Conservation (phyloP, 495 filamentous ascomycete species). For the Aspergillus panamensis region DNA sequence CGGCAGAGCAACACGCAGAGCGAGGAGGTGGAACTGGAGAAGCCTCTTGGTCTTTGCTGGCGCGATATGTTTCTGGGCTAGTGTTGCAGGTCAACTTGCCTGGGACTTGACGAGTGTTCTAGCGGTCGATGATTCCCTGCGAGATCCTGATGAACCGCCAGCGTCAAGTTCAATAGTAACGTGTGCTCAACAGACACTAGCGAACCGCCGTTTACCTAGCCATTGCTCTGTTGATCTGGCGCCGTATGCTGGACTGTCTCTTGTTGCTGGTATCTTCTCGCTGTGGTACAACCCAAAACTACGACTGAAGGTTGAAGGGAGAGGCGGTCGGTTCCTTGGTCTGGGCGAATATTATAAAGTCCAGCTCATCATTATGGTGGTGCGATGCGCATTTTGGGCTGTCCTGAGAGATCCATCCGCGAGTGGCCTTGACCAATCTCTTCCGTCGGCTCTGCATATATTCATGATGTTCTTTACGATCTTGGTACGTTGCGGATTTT, state of each 20-base stretch:
- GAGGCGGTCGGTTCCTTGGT: constrained; percentile 60
- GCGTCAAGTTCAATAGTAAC: constrained; percentile 19
- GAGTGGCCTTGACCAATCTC: constrained; percentile 36
- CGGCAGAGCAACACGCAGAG: constrained; percentile 37
- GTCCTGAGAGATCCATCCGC: constrained; percentile 47
- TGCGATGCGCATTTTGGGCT: constrained; percentile 53
- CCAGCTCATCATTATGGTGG: constrained; percentile 58
- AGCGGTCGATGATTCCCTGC: constrained; percentile 13
- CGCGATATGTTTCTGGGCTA: constrained; percentile 53
- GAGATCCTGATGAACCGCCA: constrained; percentile 13
- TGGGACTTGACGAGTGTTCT: constrained; percentile 40
- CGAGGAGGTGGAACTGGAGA: constrained; percentile 48
- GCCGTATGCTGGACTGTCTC: constrained; percentile 42
- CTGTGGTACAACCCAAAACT: constrained; percentile 78
- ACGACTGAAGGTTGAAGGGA: constrained; percentile 58
- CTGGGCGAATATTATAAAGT: constrained; percentile 65
- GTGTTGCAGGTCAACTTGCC: constrained; percentile 39
- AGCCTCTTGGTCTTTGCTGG: constrained; percentile 44
- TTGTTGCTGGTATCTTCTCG: constrained; percentile 52
- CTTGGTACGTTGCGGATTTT: constrained; percentile 45
- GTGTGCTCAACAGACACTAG: constrained; percentile 31
- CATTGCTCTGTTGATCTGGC: constrained; percentile 32
- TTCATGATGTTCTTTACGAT: constrained; percentile 52
- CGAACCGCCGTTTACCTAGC: constrained; percentile 22
- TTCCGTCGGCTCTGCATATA: constrained; percentile 51